Conservation (phyloP, 179 eudicot genomes). For the Actinidia chinensis region DNA sequence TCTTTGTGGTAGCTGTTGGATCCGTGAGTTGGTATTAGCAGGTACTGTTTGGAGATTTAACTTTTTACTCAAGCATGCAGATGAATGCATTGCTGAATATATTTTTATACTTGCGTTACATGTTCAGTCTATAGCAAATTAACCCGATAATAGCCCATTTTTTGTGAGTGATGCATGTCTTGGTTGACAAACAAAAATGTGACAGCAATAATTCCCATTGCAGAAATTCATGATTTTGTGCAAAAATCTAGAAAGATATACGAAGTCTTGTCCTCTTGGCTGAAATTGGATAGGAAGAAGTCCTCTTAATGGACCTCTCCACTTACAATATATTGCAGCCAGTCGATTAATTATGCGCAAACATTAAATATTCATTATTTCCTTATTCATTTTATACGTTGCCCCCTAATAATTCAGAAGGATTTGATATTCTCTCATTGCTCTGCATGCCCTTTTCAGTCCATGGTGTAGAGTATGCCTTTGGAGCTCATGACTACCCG, state of each 20-base stretch:
- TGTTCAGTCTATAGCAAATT: too few species aligned
- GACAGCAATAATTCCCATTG: too few species aligned
- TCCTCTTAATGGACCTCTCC: not conserved
- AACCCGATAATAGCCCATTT: too few species aligned
- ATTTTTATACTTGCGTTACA: too few species aligned
- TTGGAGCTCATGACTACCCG: conserved; percentile 94
- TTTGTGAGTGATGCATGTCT: too few species aligned
- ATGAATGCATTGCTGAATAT: too few species aligned
- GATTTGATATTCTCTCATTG: not conserved
- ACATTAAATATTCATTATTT: not conserved
- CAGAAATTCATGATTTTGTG: not conserved
- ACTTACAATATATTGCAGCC: not conserved
- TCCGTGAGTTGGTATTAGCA: too few species aligned
- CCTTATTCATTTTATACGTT: not conserved
- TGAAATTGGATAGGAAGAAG: not conserved
- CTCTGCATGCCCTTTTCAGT: conserved; percentile 45
- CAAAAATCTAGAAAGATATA: not conserved
- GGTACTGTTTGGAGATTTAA: too few species aligned
- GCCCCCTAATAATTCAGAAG: not conserved
- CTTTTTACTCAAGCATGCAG: too few species aligned
- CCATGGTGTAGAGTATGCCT: conserved; percentile 92
- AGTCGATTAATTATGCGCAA: not conserved
- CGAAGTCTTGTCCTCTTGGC: not conserved
- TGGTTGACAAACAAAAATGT: too few species aligned
- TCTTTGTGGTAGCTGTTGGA: too few species aligned